Percentiles rank a stretch among this genome's conserved stretches.
Conservation (phyloP, 108 stramenopile species). For the Stephanodiscus triporus region DNA sequence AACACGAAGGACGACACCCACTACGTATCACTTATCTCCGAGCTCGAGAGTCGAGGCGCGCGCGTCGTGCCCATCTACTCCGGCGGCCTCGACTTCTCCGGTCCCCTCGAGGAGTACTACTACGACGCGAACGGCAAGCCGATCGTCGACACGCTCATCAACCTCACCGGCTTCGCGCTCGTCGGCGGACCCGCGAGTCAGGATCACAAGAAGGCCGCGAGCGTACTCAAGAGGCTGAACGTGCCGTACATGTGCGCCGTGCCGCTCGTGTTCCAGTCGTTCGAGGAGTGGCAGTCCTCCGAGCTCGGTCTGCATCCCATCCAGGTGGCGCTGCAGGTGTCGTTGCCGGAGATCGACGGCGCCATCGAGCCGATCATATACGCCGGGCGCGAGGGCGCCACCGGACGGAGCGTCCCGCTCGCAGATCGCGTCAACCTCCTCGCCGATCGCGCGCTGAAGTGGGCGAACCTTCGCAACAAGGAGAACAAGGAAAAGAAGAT, state of each 20-base stretch:
- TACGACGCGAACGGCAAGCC: conserved; percentile 74
- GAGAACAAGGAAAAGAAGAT: conserved; percentile 93
- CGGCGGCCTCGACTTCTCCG: conserved; percentile 97
- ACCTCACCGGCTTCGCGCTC: conserved; percentile 95
- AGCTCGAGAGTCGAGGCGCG: conserved; percentile 93
- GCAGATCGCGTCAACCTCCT: conserved; percentile 95
- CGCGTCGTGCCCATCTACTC: conserved; percentile 93
- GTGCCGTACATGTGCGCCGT: conserved; percentile 97
- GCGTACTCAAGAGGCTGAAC: conserved; percentile 86
- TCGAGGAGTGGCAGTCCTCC: conserved; percentile 97
- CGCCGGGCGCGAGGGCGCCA: conserved; percentile 96
- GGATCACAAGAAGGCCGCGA: conserved; percentile 95
- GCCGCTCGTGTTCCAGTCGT: conserved; percentile 96
- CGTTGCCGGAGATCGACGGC: conserved; percentile 96
- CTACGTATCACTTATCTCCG: conserved; percentile 94
- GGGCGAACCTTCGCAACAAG: conserved; percentile 86
- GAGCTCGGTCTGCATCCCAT: conserved; percentile 97
- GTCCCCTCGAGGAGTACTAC: conserved; percentile 95
- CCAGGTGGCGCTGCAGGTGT: conserved; percentile 96
- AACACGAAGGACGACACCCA: conserved; percentile 98
- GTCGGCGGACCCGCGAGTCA: conserved; percentile 97
- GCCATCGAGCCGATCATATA: conserved; percentile 97
- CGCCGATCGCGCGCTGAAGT: conserved; percentile 93
- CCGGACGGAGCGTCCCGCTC: conserved; percentile 92
- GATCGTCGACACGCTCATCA: conserved; percentile 94